A percentile compares a stretch with the other conserved stretches of the same genome.
These are phyloP conservation scores for Gracilaria vermiculophylla DNA, from an alignment of 23 red algal species.

Conservation along the genomic window DNA sequence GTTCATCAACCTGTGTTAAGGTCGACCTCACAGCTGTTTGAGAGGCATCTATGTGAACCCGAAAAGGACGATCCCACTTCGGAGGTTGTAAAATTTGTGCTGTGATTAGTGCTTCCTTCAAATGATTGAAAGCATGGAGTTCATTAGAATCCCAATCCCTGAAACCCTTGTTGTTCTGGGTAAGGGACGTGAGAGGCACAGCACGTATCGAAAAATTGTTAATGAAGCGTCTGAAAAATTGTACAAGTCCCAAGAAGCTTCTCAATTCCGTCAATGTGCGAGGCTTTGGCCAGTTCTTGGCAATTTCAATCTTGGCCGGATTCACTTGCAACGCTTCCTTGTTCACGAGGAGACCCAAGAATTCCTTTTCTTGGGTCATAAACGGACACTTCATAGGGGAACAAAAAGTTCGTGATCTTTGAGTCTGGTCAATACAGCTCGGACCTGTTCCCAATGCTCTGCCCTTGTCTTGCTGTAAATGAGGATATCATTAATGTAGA, in stretches of 20 bases:
- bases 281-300: not conserved
- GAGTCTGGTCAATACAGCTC: not conserved
- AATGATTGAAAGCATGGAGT: not conserved
- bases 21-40: not conserved
- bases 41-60: not conserved
- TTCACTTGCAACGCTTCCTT: not conserved
- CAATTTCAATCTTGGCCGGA: constrained; percentile 2
- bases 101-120: not conserved
- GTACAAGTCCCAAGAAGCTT: too few relatives aligned
- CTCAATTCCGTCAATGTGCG: not conserved
- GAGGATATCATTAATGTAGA: constrained; percentile 15
- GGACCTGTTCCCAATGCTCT: not conserved
- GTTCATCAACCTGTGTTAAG: not conserved
- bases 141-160: not conserved
- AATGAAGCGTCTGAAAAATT: too few relatives aligned
- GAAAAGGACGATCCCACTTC: not conserved
- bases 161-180: too few relatives aligned
- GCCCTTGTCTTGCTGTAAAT: constrained; percentile 10
- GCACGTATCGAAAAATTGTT: too few relatives aligned
- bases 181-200: too few relatives aligned
- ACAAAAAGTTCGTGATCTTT: not conserved
- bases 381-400: not conserved
- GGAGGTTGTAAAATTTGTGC: not conserved
- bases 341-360: not conserved
- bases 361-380: not conserved